Evolutionary conservation across 176 grass and related monocot species (phyloP), one percentile per base, ranked within the genome.

Genomic region (Ampelocalamus luodianensis): DNA sequence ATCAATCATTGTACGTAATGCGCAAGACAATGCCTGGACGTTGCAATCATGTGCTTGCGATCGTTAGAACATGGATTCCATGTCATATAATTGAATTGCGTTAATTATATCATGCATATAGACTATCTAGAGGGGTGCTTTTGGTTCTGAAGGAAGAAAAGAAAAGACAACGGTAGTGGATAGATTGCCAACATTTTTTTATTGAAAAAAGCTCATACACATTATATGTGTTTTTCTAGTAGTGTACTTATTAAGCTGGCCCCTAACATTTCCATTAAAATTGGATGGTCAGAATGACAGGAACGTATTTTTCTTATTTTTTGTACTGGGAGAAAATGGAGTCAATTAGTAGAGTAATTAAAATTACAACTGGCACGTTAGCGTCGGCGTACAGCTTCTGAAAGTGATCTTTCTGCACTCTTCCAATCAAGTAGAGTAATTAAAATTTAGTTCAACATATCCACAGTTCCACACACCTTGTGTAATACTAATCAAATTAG

Each of bases 321-420:
- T 53, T 53, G 50, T 53, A 5, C 50, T 18, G 15, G 50, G 5
- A 53, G 17, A 54, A 20, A 54, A 54, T 54, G 17, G 5, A 54
- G n/a, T n/a, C n/a, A n/a, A n/a, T n/a, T n/a, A n/a, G n/a, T n/a
- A n/a, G n/a, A n/a, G n/a, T n/a, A n/a, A n/a, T n/a, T n/a, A n/a
- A 36, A 59, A 37, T 76, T 76, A 40, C 34, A 58, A 40, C 51
- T 23, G 34, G 73, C 51, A 76, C 50, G 51, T 76, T 76, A 22
- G 10, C 73, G 5, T 34, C 51, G 51, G 3, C 48, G 48, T 48
- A 10, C 55, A 10, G 74, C 22, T 23, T 40, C 51, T 15, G 24
- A 24, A 37, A 39, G 22, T 8, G 4, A 56, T 7, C 17, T 36
- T 11, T 38, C 50, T 56, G 32, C 32, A 38, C 18, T 20, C 20